Evolutionary conservation across 2,329 filamentous ascomycete genomes (phyloP).

Genomic region (Arthrobotrys entomopaga): DNA sequence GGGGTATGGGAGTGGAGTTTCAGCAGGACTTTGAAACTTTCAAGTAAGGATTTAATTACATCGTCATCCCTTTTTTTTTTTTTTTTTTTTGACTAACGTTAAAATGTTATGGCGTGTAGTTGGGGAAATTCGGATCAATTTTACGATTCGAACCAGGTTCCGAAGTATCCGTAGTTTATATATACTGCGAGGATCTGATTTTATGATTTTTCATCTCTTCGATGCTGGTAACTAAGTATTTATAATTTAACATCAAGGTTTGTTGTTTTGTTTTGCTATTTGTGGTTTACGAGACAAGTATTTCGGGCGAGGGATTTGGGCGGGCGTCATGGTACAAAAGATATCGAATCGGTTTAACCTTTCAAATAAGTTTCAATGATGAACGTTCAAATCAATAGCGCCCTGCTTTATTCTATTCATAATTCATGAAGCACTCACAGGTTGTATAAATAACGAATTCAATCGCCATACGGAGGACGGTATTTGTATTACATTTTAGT

Average conservation of each 20-base stretch:
- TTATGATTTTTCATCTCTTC: too few species aligned
- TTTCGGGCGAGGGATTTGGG: too few species aligned
- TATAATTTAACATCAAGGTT: too few species aligned
- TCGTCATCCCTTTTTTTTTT: background rate
- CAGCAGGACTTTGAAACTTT: slow-evolving; percentile 41
- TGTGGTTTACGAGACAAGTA: too few species aligned
- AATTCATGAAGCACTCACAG: too few species aligned
- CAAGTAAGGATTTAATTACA: slow-evolving; percentile 27
- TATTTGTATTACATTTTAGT: slow-evolving; percentile 10
- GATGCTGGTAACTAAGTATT: too few species aligned
- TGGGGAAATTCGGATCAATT: slow-evolving; percentile 41
- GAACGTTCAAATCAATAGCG: background rate
- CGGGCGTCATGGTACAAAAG: slow-evolving; percentile 1
- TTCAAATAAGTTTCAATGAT: background rate
- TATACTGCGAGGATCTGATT: background rate
- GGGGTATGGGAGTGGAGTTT: slow-evolving; percentile 37
- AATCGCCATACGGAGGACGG: background rate
- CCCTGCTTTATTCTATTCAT: background rate
- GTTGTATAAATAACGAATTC: too few species aligned
- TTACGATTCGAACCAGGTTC: slow-evolving; percentile 39
- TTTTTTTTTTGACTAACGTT: slow-evolving; percentile 3
- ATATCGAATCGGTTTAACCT: background rate
- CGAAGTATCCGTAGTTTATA: slow-evolving; percentile 47
- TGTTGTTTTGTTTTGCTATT: too few species aligned
- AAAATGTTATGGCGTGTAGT: slow-evolving; percentile 14